Evolutionary conservation across 176 grass and related monocot species (phyloP).

Genomic region (Aegilops longissima): DNA sequence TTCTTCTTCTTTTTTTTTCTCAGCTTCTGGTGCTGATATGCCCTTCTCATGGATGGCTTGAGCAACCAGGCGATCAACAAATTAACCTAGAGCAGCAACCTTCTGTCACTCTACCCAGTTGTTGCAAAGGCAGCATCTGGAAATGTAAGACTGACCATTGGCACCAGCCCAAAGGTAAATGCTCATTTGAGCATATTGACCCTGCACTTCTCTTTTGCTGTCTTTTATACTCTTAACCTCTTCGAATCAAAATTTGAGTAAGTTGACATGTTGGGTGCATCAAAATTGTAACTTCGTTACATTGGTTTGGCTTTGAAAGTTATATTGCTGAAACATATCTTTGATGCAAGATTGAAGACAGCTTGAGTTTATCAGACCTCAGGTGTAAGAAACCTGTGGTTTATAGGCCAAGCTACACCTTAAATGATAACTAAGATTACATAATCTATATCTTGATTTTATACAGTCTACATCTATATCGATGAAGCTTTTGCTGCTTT

Average conservation of each 20-base stretch:
- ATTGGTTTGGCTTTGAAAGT: constrained; percentile 47
- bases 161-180: not conserved
- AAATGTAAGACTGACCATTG: not conserved
- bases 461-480: constrained; percentile 45
- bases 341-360: constrained; percentile 62
- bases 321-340: constrained; percentile 44
- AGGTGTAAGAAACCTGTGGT: constrained; percentile 68
- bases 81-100: not conserved
- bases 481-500: constrained; percentile 9
- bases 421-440: not conserved
- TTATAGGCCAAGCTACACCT: constrained; percentile 68
- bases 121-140: not conserved
- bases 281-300: constrained; percentile 45
- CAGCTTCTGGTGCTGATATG: not conserved
- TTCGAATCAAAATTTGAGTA: not conserved
- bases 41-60: not conserved
- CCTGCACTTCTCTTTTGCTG: not conserved
- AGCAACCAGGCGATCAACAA: not conserved
- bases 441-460: constrained; percentile 35
- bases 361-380: constrained; percentile 76
- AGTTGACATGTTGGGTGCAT: constrained; percentile 24
- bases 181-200: not conserved
- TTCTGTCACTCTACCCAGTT: not conserved
- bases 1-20: not conserved
- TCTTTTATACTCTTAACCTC: not conserved